These are phyloP conservation scores for Diplodia scrobiculata DNA, from an alignment of 2,329 filamentous ascomycete genomes.

Conservation along the genomic window DNA sequence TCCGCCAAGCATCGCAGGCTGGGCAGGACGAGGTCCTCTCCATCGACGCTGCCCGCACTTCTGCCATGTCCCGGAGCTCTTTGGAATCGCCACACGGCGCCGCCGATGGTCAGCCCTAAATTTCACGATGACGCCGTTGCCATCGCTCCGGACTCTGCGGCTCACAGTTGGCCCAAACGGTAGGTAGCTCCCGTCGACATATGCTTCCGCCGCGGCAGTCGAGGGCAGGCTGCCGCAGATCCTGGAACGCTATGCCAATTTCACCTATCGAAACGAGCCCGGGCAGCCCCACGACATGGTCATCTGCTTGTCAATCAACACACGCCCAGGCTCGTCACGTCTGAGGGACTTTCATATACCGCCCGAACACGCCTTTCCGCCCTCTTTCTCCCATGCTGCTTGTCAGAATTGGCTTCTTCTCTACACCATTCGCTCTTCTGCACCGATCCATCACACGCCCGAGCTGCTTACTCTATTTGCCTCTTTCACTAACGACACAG, in stretches of 20 bases:
- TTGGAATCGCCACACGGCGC: conserved; percentile 9
- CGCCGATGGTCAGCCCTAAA: conserved; percentile 22
- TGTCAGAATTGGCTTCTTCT: conserved; percentile 4
- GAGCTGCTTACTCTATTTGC: not conserved
- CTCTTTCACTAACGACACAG: conserved; percentile 1
- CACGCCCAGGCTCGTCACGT: conserved; percentile 13
- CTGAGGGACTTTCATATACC: conserved; percentile 10
- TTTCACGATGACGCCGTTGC: conserved; percentile 22
- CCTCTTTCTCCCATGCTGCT: conserved; percentile 23
- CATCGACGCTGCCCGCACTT: not conserved
- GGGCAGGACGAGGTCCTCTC: conserved; percentile 17
- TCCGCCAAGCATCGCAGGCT: conserved; percentile 24
- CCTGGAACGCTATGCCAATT: conserved; percentile 24
- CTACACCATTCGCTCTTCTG: not conserved
- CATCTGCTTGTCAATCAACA: conserved; percentile 24
- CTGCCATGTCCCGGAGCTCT: not conserved
- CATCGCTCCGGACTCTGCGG: conserved; percentile 12
- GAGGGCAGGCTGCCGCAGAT: conserved; percentile 15
- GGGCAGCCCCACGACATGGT: conserved; percentile 21
- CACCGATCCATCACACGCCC: not conserved
- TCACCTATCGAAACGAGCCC: conserved; percentile 21
- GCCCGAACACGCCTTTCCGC: conserved; percentile 3
- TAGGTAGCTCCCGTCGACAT: conserved; percentile 16
- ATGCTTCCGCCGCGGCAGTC: conserved; percentile 8
- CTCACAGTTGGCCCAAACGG: conserved; percentile 16